phyloP scores from a whole-genome alignment of 805 yeast genomes.

The Blastobotrys peoriensis region DNA sequence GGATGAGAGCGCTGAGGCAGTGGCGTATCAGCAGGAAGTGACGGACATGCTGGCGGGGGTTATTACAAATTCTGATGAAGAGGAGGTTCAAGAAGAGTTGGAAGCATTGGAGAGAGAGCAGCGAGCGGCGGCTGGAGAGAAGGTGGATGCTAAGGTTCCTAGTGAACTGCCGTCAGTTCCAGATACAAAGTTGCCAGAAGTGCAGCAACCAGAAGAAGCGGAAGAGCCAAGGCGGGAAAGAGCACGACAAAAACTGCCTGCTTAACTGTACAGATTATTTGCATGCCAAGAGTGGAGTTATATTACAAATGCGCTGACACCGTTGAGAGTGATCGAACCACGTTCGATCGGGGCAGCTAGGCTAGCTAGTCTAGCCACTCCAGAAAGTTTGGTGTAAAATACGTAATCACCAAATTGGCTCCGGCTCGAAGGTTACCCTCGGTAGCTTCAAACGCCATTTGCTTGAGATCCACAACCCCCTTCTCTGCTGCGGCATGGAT shows the following conservation, averaged over 20 bases:
- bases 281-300: no score
- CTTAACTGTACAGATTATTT: slow-evolving; percentile 3
- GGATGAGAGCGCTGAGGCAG: slow-evolving; percentile 81
- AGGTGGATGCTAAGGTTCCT: slow-evolving; percentile 3
- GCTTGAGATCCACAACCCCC: slow-evolving; percentile 80
- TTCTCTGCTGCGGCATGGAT: slow-evolving; percentile 96
- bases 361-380: no score
- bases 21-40: slow-evolving; percentile 60
- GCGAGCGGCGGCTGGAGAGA: slow-evolving; percentile 7
- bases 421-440: slow-evolving; percentile 93
- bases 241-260: slow-evolving; percentile 14
- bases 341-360: no score
- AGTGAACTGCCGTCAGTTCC: slow-evolving; percentile 9
- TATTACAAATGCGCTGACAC: no score
- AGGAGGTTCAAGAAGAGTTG: slow-evolving; percentile 28
- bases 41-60: slow-evolving; percentile 30
- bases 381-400: slow-evolving; percentile 91
- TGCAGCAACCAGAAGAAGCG: slow-evolving; percentile 6
- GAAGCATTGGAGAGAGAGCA: slow-evolving; percentile 24
- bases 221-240: slow-evolving; percentile 5
- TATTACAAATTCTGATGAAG: slow-evolving; percentile 35
- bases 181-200: not conserved
- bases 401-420: slow-evolving; percentile 83
- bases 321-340: no score
- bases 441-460: slow-evolving; percentile 75